Base-by-base conservation (phyloP, 805 yeast species). In the Ogataea ganodermae region DNA sequence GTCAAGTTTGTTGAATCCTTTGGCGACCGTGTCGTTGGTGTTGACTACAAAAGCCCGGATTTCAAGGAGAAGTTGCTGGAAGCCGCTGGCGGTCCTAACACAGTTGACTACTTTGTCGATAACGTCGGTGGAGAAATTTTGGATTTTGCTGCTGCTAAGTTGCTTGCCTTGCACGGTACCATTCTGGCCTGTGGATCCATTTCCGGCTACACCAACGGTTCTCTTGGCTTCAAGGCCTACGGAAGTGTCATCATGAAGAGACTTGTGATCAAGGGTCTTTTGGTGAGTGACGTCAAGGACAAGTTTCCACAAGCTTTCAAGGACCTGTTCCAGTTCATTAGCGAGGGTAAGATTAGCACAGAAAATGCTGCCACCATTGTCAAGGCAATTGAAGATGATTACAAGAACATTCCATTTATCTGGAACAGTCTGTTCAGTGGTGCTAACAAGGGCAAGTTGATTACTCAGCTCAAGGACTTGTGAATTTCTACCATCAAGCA, bases 111-210 rank as follows among this genome's bases (percentile, higher is more conserved):
- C 62, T 79, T 72, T 51, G 30, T 44, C 13, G 89, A 83, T 60
- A 78, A 78, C 53, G 88, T 83, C 28, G 89, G 88, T 40, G 89
- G 88, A 35, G 70, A 72, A 44, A 70, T 77, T 17, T 69, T 83
- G 57, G 79, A 76, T 53, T 62, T 68, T 21, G 75, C 76, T 44
- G 77, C 70, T 52, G 62, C 60, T 6, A 61, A 59, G 32, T n/a
- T 44, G 42, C 41, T 44, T 8, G 39, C 32, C 6, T 18, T 44
- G 16, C 26, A 35, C 21, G 82, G 80, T 35, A 66, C 61, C 28
- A 66, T 84, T 33, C 60, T 81, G 45, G 83, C 80, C n/a, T 80
- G 86, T 66, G 89, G 89, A 51, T 73, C 82, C 12, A 80, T 83
- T 50, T 65, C 86, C 26, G 78, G 79, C 42, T 83, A 81, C 62